Conservation (phyloP, 805 yeast species). For the Zygotorulaspora sp. region DNA sequence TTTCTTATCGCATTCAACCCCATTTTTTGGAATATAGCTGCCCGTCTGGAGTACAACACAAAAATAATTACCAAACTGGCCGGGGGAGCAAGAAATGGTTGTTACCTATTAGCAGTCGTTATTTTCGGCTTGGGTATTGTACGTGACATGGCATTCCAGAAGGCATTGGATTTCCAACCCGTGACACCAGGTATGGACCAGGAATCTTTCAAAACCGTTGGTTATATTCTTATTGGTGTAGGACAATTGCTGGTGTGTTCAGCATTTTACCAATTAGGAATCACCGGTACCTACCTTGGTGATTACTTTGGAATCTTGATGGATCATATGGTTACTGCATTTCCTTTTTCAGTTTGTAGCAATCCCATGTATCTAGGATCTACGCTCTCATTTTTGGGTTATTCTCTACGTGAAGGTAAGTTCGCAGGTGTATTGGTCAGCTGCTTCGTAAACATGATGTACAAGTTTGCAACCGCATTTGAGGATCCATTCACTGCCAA, state of each 20-base stretch:
- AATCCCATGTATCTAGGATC: conserved; percentile 98
- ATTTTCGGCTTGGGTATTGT: conserved; percentile 82
- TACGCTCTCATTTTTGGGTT: conserved; percentile 81
- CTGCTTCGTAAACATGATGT: conserved; percentile 72
- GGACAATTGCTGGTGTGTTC: conserved; percentile 80
- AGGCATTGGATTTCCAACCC: conserved; percentile 70
- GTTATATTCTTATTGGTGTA: conserved; percentile 49
- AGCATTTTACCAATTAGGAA: conserved; percentile 89
- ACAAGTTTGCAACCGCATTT: conserved; percentile 73
- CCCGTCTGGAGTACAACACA: conserved; percentile 78
- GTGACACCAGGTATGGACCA: conserved; percentile 49
- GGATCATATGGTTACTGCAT: conserved; percentile 82
- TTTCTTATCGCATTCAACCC: conserved; percentile 85
- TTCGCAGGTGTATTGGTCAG: conserved; percentile 82
- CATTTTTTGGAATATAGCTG: conserved; percentile 90
- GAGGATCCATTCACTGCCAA: conserved; percentile 96
- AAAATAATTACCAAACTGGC: conserved; percentile 70
- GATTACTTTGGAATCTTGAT: conserved; percentile 96
- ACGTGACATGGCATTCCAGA: conserved; percentile 71
- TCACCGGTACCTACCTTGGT: conserved; percentile 94
- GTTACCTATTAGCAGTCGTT: conserved; percentile 75
- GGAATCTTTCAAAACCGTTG: conserved; percentile 45
- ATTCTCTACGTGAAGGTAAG: conserved; percentile 81
- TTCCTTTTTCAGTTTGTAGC: conserved; percentile 86
- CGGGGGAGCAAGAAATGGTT: conserved; percentile 68